Evolutionary conservation across 139 green algal species (phyloP), one percentile per base, ranked within the genome.

Genomic region (Picochlorum sp.): DNA sequence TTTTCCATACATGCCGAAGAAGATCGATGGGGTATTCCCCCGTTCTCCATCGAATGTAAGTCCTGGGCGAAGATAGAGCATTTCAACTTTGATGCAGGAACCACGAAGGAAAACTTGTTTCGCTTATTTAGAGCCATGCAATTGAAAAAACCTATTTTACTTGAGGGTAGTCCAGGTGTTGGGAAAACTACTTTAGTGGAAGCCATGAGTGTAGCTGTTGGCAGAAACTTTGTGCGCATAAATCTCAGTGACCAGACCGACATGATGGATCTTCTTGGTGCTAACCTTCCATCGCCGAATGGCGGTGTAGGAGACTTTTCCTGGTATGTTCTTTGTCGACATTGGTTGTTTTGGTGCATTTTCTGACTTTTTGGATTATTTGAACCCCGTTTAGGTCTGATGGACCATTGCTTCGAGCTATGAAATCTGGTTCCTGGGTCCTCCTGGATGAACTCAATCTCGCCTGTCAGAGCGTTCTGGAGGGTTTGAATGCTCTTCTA

Each of bases 361-460:
- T 24, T 7, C 47, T 54, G 34, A 41, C 28, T 41, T 41, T 7
- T 41, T 72, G 80, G 73, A 85, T 41, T 41, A 1, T 41, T 41
- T 41, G 7, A 41, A 41, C 34, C 8, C 8, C 8, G 28, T 41
- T 9, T 21, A 54, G 47, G 47, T 86, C 78, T 32, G 90, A 98
- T 56, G 94, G 94, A 6, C 90, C 95, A 23, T 82, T 99, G 75
- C 82, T 99, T 54, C 63, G 62, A 10, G 94, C 94, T 1, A 70
- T 99, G 14, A 85, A 86, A 55, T 55, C 69, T 1, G 93, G 94
- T 14, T 60, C 82, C 56, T 99, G 94, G 94, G 88, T 98, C 23
- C 84, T 99, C 55, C 83, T 99, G n/a, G 94, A 99, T 67, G 94
- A 99, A 81, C 83, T 99, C 18, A 99, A 99, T 73, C 82, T 99